Evolutionary conservation across 2,329 filamentous ascomycete genomes (phyloP), one percentile per base, ranked within the genome.

Genomic region (Tolypocladium album): DNA sequence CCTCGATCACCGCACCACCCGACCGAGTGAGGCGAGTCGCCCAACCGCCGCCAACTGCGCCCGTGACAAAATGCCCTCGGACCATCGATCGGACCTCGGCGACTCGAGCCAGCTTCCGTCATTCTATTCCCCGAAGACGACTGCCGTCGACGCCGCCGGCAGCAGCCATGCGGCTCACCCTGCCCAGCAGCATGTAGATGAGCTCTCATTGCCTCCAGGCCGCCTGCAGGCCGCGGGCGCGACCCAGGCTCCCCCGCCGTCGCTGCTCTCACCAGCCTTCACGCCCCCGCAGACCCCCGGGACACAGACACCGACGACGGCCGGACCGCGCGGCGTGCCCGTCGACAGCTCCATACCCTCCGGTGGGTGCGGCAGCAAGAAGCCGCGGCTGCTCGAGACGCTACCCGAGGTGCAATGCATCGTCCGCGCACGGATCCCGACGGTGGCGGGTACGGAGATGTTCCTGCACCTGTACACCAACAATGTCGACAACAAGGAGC

Each of bases 401-500:
- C 79, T 97, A 1, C 94, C 93, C 9, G 76, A 89, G 31, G 93
- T 99, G n/a, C 87, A 90, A 71, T 99, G 94, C 76, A 86, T 95
- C 64, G 94, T 97, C 56, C 88, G 94, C 65, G 94, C 94, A 22
- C 88, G 94, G 59, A 99, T 99, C 67, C 94, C 94, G 0, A 97
- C 93, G 0, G 93, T 91, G 2, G 86, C 83, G 0, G 93, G 93
- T 4, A 89, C 92, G 13, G 92, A 99, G 74, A 97, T 99, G 92
- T 99, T 95, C 74, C 76, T 99, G 58, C 93, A 99, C 70, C 79
- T 97, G 0, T 99, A 99, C 76, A 87, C 87, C 64, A 99, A 99
- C 75, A 89, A 89, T 67, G 85, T 90, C 8, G 94, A 99, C 73
- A 90, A 88, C 65, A 99, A 99, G 75, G 94, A 99, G 71, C 94